Percentiles rank a stretch among this genome's conserved stretches.
Evolutionary conservation across 352 stramenopile species (phyloP).

Genomic region (Pythium phragmitis): DNA sequence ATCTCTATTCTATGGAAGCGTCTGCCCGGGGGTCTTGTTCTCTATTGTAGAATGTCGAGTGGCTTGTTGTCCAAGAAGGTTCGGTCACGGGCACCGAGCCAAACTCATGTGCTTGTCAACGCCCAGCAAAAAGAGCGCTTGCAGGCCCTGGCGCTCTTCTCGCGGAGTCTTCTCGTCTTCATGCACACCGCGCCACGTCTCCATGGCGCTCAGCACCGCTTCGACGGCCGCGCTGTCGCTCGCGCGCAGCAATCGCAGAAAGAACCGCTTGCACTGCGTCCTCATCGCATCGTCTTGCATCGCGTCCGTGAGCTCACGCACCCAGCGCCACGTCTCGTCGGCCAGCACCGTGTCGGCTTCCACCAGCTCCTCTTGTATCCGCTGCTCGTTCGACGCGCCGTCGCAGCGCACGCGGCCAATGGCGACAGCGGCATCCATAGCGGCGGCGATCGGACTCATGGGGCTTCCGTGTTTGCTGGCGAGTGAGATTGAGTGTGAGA

Average conservation of each 20-base stretch:
- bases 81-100: conserved; percentile 3
- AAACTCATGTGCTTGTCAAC: conserved; percentile 27
- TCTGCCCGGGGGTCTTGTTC: not conserved
- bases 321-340: conserved; percentile 16
- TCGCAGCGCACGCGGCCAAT: conserved; percentile 9
- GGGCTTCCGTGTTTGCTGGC: not conserved
- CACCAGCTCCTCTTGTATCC: conserved; percentile 19
- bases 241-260: conserved; percentile 19
- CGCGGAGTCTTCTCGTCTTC: not conserved
- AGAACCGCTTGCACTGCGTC: conserved; percentile 22
- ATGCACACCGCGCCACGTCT: conserved; percentile 11
- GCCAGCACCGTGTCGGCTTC: conserved; percentile 19
- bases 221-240: not conserved
- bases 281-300: conserved; percentile 13
- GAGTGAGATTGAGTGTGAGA: not conserved
- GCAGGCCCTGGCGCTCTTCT: conserved; percentile 20
- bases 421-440: not conserved
- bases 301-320: conserved; percentile 14
- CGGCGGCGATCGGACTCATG: conserved; percentile 20
- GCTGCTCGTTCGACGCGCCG: conserved; percentile 8
- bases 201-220: conserved; percentile 17
- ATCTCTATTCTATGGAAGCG: conserved; percentile 14
- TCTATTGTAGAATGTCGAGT: not conserved
- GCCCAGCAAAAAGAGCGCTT: conserved; percentile 26
- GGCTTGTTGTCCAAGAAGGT: not conserved